These are phyloP conservation scores for Dalechampia spathulata DNA, from an alignment of 441 rosid species.

Conservation along the genomic window DNA sequence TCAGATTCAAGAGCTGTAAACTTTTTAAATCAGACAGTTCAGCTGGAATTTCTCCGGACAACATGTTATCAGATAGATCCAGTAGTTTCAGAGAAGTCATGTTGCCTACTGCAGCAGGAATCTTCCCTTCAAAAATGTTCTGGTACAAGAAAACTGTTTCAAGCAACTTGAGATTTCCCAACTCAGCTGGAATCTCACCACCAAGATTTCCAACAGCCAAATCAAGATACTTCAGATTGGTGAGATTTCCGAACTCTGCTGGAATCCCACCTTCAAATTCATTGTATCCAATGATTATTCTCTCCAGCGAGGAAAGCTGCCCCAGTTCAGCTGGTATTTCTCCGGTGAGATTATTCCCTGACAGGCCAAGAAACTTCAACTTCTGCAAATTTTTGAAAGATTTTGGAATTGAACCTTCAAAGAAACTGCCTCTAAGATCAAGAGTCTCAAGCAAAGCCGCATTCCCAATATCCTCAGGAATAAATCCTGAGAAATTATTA, in stretches of 20 bases:
- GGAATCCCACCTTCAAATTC: conserved; percentile 72
- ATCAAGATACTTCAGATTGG: conserved; percentile 72
- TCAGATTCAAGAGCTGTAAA: conserved; percentile 73
- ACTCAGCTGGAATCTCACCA: conserved; percentile 61
- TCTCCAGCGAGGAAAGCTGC: conserved; percentile 63
- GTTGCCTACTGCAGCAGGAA: conserved; percentile 61
- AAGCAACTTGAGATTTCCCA: conserved; percentile 55
- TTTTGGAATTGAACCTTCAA: conserved; percentile 62
- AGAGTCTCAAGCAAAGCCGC: conserved; percentile 52
- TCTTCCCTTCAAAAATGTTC: conserved; percentile 61
- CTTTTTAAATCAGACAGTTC: conserved; percentile 49
- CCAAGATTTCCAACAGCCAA: conserved; percentile 62
- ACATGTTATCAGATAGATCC: conserved; percentile 72
- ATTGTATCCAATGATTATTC: conserved; percentile 74
- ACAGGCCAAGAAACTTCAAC: conserved; percentile 80
- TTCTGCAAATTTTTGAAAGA: conserved; percentile 62
- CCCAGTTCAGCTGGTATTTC: conserved; percentile 67
- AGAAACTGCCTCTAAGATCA: conserved; percentile 85
- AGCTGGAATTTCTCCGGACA: conserved; percentile 61
- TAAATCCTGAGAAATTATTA: conserved; percentile 61
- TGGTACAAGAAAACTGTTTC: conserved; percentile 57
- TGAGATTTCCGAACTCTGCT: conserved; percentile 62
- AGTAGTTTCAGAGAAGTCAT: conserved; percentile 47
- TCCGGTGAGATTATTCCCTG: conserved; percentile 84
- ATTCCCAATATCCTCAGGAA: conserved; percentile 71